Evolutionary conservation across 164 flowering plant species (phyloP).

Genomic region (Magnolia sinica): DNA sequence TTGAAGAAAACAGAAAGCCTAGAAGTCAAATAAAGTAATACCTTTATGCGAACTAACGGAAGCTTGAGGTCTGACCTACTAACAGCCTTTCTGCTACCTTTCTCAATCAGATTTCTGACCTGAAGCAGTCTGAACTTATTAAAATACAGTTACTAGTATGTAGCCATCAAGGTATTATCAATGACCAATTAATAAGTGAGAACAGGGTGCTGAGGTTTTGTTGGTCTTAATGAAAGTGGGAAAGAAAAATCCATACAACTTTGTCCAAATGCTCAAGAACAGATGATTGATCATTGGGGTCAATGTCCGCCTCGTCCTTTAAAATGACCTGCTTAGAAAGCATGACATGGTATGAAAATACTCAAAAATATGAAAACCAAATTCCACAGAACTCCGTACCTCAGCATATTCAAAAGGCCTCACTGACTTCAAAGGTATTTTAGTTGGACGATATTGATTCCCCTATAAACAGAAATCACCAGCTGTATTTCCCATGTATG

Average conservation of each 20-base stretch:
- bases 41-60: conserved; percentile 88
- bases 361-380: conserved; percentile 3
- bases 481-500: not conserved
- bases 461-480: conserved; percentile 46
- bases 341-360: conserved; percentile 4
- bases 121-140: conserved; percentile 25
- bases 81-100: conserved; percentile 36
- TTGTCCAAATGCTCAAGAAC: conserved; percentile 90
- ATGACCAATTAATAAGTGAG: not conserved
- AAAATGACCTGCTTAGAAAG: conserved; percentile 58
- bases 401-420: conserved; percentile 94
- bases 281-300: conserved; percentile 85
- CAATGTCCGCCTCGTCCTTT: conserved; percentile 83
- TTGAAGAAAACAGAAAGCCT: not conserved
- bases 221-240: too few relatives aligned
- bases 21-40: conserved; percentile 16
- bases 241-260: conserved; percentile 45
- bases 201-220: not conserved
- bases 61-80: conserved; percentile 62
- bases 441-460: conserved; percentile 94
- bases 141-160: conserved; percentile 9
- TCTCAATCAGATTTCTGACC: conserved; percentile 82
- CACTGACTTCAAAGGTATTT: conserved; percentile 85
- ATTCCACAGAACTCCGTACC: conserved; percentile 32
- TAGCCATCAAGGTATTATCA: conserved; percentile 3